These are phyloP conservation scores for Penicillium sclerotiorum DNA, from an alignment of 2,329 filamentous ascomycete genomes.

Conservation along the genomic window DNA sequence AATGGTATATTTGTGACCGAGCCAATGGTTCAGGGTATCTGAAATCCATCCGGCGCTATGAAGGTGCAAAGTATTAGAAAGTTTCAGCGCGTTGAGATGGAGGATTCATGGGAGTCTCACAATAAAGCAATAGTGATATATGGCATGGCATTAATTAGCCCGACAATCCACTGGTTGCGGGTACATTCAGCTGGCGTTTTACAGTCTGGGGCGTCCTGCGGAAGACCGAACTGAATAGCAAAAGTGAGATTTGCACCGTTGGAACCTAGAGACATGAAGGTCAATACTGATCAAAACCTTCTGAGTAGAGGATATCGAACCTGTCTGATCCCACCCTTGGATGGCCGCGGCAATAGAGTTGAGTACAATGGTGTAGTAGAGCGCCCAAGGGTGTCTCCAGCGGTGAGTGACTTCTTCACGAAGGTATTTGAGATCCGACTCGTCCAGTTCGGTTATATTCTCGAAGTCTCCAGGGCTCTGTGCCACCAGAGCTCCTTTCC, in stretches of 20 bases:
- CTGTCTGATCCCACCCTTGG: conserved; percentile 54
- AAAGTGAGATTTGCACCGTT: conserved; percentile 27
- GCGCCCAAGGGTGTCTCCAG: conserved; percentile 51
- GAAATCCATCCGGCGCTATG: conserved; percentile 23
- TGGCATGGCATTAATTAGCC: conserved; percentile 61
- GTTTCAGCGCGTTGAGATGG: too few species aligned
- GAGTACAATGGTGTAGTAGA: conserved; percentile 54
- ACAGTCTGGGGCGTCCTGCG: conserved; percentile 18
- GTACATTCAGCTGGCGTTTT: conserved; percentile 28
- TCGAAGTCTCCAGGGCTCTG: conserved; percentile 69
- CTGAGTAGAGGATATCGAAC: conserved; percentile 12
- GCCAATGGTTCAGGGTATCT: conserved; percentile 19
- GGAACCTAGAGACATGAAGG: conserved; percentile 14
- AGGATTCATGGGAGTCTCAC: too few species aligned
- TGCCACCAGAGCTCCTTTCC: conserved; percentile 68
- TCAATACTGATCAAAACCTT: background rate
- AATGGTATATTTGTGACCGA: conserved; percentile 23
- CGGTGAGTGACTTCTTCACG: conserved; percentile 48
- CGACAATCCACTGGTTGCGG: conserved; percentile 59
- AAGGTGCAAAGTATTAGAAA: too few species aligned
- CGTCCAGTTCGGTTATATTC: conserved; percentile 61
- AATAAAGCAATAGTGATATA: conserved; percentile 54
- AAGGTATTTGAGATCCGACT: conserved; percentile 49
- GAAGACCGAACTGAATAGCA: conserved; percentile 23
- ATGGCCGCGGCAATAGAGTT: conserved; percentile 56